Evolutionary conservation across 73 alveolate species (phyloP), one percentile per base, ranked within the genome.

Genomic region (Stentor roeselii): DNA sequence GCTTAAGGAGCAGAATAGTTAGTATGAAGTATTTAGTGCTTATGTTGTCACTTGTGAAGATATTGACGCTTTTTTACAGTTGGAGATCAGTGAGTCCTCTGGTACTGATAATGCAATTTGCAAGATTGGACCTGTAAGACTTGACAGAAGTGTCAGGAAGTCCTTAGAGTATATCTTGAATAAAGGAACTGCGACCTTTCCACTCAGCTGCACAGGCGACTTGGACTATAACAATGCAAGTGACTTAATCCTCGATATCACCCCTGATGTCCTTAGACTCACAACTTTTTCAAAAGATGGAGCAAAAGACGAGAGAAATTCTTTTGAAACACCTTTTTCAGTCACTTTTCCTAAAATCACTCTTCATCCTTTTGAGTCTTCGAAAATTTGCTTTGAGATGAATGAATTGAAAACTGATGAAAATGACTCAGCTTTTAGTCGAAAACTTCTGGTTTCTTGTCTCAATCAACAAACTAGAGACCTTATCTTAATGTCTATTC

Each of bases 351-450:
- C 80, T 27, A 67, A 67, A 67, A 67, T 67, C 21, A 67, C 34
- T 32, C 80, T 67, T 67, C 80, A 67, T 67, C 37, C 15, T 32
- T 30, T 40, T 27, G 80, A 67, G 2, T 27, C 27, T 34, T 27
- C 21, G 34, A 67, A 67, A 2, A 1, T 67, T 15, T 21, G n/a
- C 37, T 67, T 67, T 67, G 37, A 21, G 27, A 21, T 67, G 37
- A 67, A 67, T 67, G 80, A 67, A 30, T 36, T 36, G 0, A 40
- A 21, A 21, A 40, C 50, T 0, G 80, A 21, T 21, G 37, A 21
- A 67, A 67, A 67, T 67, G 80, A 67, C 27, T 11, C 80, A 21
- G 80, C 80, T 67, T 67, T 27, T 67, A 67, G 37, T 32, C n/a
- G 80, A 32, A 67, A 67, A 67, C n/a, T 67, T 21, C 14, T 32